phyloP scores from a whole-genome alignment of 768 basidiomycete genomes.

The Calocera cornea region DNA sequence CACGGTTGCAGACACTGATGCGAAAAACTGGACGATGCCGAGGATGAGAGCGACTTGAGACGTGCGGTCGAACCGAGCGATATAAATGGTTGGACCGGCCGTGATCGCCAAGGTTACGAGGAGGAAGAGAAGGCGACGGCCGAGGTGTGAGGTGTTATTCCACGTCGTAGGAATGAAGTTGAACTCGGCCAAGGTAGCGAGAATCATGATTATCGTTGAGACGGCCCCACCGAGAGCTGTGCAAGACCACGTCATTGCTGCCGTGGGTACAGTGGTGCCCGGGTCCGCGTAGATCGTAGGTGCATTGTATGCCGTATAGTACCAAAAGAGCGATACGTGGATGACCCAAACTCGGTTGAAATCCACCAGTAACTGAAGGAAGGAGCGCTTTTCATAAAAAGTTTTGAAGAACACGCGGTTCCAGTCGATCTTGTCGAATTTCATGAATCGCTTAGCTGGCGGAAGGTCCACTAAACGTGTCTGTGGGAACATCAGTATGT shows the following conservation, averaged over 20 bases:
- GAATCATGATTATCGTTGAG: conserved; percentile 91
- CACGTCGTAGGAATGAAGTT: conserved; percentile 96
- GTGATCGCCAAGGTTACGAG: conserved; percentile 82
- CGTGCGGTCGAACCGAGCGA: conserved; percentile 66
- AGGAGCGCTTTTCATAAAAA: conserved; percentile 93
- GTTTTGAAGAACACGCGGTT: conserved; percentile 96
- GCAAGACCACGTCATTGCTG: conserved; percentile 84
- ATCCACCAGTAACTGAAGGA: conserved; percentile 94
- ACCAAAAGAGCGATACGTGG: conserved; percentile 89
- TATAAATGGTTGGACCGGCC: conserved; percentile 85
- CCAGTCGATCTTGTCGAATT: conserved; percentile 95
- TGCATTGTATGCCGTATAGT: conserved; percentile 90
- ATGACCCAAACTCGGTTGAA: conserved; percentile 99
- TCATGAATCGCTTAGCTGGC: conserved; percentile 87
- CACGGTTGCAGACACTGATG: conserved; percentile 72
- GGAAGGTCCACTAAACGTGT: conserved; percentile 83
- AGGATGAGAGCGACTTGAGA: conserved; percentile 74
- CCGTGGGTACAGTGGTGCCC: conserved; percentile 38
- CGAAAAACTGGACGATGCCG: conserved; percentile 92
- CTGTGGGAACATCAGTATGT: conserved; percentile 31
- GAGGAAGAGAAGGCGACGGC: conserved; percentile 80
- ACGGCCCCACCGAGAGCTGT: conserved; percentile 90
- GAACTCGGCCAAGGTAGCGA: conserved; percentile 87
- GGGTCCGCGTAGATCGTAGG: conserved; percentile 63
- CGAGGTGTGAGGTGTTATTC: conserved; percentile 95